phyloP scores from a whole-genome alignment of 169 alveolate species.

The Plasmodium reichenowi region DNA sequence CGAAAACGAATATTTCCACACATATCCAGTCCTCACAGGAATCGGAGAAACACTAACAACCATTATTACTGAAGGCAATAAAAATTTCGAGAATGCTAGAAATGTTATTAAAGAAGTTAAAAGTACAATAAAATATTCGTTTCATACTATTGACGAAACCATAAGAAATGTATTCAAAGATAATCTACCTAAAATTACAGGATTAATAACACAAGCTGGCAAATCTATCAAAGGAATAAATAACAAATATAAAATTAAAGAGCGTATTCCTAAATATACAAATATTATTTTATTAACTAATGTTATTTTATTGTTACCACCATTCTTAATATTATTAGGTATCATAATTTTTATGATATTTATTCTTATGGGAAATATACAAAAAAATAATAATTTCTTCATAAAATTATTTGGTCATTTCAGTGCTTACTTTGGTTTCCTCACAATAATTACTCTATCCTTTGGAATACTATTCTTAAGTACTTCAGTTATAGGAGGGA shows the following conservation, averaged over 20 bases:
- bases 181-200: background rate
- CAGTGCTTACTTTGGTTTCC: conserved; percentile 40
- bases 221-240: background rate
- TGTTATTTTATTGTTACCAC: conserved; percentile 18
- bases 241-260: conserved; percentile 21
- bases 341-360: background rate
- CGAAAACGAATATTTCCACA: conserved; percentile 23
- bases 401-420: conserved; percentile 19
- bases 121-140: background rate
- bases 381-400: conserved; percentile 4
- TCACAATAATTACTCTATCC: conserved; percentile 11
- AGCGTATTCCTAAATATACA: conserved; percentile 8
- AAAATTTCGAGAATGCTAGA: background rate
- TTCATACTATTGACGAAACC: conserved; percentile 4
- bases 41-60: background rate
- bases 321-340: conserved; percentile 29
- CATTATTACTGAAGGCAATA: conserved; percentile 11
- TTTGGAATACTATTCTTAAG: background rate
- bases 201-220: background rate
- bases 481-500: conserved; percentile 28
- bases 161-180: background rate
- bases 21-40: conserved; percentile 23
- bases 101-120: background rate
- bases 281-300: background rate
- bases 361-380: conserved; percentile 21